Percentiles rank a stretch among this genome's conserved stretches.
Conservation (phyloP, 139 green algal species). For the Nannochloris sp. region DNA sequence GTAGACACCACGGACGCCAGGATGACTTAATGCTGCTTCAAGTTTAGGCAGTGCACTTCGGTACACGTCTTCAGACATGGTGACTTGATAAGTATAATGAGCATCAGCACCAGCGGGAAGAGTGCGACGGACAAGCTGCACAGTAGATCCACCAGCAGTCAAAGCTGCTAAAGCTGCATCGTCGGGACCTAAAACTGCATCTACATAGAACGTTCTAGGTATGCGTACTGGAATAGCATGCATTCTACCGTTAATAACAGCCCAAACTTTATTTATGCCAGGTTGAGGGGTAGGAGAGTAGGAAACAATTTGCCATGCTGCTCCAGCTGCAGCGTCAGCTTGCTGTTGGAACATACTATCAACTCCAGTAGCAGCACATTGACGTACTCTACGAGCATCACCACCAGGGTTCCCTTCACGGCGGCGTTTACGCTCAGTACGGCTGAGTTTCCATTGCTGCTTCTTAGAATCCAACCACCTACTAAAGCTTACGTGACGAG, state of each 20-base stretch:
- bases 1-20: constrained; percentile 54
- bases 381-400: neutral
- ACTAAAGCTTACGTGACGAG: constrained; percentile 44
- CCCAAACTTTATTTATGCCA: constrained; percentile 46
- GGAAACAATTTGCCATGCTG: constrained; percentile 79
- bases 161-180: constrained; percentile 2
- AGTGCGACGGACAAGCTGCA: constrained; percentile 20
- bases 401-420: constrained; percentile 12
- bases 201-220: constrained; percentile 57
- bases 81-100: constrained; percentile 54
- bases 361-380: constrained; percentile 25
- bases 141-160: neutral
- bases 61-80: constrained; percentile 62
- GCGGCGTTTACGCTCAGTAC: constrained; percentile 32
- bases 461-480: constrained; percentile 80
- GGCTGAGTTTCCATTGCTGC: constrained; percentile 47
- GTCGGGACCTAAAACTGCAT: constrained; percentile 22
- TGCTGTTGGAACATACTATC: constrained; percentile 49
- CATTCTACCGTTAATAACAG: constrained; percentile 44
- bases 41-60: constrained; percentile 27
- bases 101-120: constrained; percentile 47
- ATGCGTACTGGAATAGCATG: constrained; percentile 54
- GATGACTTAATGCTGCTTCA: constrained; percentile 29
- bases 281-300: constrained; percentile 40
- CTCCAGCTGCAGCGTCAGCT: constrained; percentile 22